Conservation (phyloP, 495 filamentous ascomycete genomes). For the Tuber umbilicatum region DNA sequence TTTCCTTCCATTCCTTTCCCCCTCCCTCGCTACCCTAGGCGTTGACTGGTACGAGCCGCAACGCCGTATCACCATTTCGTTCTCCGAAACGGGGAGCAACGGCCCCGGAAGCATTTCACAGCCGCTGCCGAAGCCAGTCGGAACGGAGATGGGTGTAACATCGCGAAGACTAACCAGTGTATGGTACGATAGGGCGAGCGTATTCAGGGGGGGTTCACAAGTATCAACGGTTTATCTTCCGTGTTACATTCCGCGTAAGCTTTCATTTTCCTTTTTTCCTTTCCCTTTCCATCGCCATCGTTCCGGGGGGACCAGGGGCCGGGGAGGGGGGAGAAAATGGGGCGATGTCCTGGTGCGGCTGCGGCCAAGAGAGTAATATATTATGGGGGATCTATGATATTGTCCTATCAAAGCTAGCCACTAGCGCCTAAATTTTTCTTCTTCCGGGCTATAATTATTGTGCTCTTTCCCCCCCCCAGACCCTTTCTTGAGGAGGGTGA, state of each 20-base stretch:
- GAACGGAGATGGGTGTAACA: neutral
- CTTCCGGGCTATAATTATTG: neutral
- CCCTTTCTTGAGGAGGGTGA: neutral
- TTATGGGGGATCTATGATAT: neutral
- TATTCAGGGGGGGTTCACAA: neutral
- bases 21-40: neutral
- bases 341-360: constrained; percentile 3
- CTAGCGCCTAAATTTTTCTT: neutral
- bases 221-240: constrained; percentile 5
- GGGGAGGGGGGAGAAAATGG: neutral
- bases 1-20: neutral
- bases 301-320: neutral
- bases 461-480: neutral
- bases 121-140: neutral
- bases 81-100: neutral
- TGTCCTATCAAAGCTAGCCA: neutral
- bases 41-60: neutral
- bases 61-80: neutral
- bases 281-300: neutral
- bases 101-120: neutral
- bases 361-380: neutral
- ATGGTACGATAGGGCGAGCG: neutral
- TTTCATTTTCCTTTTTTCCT: neutral
- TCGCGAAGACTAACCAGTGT: neutral
- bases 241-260: neutral